Evolutionary conservation across 148 eudicot genomes (phyloP).

Genomic region (Spergularia marina): DNA sequence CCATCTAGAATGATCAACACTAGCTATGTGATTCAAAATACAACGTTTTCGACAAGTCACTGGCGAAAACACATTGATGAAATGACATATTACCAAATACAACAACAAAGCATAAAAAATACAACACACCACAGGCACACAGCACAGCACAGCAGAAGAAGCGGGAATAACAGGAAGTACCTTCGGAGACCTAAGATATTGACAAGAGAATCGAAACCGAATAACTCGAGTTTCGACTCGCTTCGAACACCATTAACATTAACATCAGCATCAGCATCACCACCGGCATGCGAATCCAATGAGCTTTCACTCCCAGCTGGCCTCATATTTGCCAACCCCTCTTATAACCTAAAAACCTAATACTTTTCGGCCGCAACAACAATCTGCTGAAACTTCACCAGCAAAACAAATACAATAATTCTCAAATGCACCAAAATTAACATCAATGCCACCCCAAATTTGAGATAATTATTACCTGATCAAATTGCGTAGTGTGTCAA

Average conservation of each 20-base stretch:
- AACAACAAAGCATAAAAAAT: neutral
- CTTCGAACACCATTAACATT: conserved; percentile 51
- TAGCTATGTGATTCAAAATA: too few relatives aligned
- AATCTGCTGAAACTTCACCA: neutral
- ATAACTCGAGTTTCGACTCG: conserved; percentile 90
- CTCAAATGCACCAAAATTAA: neutral
- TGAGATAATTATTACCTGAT: too few relatives aligned
- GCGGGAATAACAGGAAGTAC: conserved; percentile 31
- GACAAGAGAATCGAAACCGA: conserved; percentile 99
- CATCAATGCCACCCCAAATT: neutral
- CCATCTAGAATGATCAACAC: too few relatives aligned
- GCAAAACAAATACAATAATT: neutral
- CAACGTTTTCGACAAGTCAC: too few relatives aligned
- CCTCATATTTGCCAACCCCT: conserved; percentile 26
- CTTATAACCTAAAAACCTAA: conserved; percentile 28
- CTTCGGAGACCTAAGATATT: conserved; percentile 94
- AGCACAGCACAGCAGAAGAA: too few relatives aligned
- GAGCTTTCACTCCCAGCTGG: conserved; percentile 47
- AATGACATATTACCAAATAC: too few relatives aligned
- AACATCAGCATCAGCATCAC: conserved; percentile 34
- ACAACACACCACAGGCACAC: neutral
- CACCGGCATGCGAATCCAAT: conserved; percentile 40
- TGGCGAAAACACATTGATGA: too few relatives aligned
- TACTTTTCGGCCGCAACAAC: conserved; percentile 42
- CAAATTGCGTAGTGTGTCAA: too few relatives aligned